Evolutionary conservation across 2,329 filamentous ascomycete genomes (phyloP).

Genomic region (Curvularia lunata): DNA sequence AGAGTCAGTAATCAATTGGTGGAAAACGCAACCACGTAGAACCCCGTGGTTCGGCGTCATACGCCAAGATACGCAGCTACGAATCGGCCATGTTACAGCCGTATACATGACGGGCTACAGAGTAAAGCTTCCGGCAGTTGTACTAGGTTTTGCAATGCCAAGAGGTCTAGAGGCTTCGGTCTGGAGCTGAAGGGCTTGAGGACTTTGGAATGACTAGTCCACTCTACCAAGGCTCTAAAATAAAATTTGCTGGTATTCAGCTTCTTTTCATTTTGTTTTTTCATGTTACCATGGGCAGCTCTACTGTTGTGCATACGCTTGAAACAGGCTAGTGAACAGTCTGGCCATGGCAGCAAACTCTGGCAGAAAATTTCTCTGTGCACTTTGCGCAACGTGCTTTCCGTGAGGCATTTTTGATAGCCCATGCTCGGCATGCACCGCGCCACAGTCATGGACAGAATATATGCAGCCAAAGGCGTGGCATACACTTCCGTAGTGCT

Average conservation of each 20-base stretch:
- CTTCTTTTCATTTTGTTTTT: neutral
- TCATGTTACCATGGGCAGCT: neutral
- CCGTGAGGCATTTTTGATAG: slow-evolving; percentile 1
- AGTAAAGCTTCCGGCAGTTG: neutral
- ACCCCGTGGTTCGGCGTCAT: neutral
- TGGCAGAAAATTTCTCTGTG: slow-evolving; percentile 1
- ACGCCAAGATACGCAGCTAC: neutral
- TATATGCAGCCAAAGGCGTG: slow-evolving; percentile 7
- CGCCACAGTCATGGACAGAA: neutral
- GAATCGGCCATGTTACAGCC: neutral
- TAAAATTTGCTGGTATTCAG: neutral
- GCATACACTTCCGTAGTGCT: slow-evolving; percentile 19
- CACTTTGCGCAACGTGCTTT: neutral
- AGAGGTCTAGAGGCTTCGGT: neutral
- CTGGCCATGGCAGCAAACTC: neutral
- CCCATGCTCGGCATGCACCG: neutral
- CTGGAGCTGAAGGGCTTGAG: neutral
- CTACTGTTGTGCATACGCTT: neutral
- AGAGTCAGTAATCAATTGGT: neutral
- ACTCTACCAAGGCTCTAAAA: neutral
- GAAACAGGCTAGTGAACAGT: neutral
- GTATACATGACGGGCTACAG: neutral
- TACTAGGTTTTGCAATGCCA: neutral
- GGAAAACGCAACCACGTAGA: neutral
- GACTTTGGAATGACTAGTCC: neutral